These are phyloP conservation scores for Geranomyces michiganensis DNA, from an alignment of 192 early-diverging fungal species.

Conservation along the genomic window DNA sequence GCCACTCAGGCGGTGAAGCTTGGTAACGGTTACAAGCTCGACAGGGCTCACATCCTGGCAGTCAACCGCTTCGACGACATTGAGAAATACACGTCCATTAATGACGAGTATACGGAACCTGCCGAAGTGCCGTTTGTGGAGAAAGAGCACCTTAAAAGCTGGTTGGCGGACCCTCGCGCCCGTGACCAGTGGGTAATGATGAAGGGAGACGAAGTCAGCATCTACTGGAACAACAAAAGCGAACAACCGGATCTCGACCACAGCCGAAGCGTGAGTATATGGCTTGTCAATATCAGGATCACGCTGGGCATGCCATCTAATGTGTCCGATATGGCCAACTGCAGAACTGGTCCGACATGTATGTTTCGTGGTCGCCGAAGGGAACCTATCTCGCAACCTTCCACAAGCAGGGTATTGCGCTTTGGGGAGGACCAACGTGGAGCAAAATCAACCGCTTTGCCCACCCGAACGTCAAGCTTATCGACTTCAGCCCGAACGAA, in stretches of 20 bases:
- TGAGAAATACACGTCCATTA: slow-evolving; percentile 74
- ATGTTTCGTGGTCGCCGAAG: slow-evolving; percentile 91
- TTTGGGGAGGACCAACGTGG: slow-evolving; percentile 96
- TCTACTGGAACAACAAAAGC: slow-evolving; percentile 90
- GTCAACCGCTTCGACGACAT: slow-evolving; percentile 94
- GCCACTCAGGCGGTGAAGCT: slow-evolving; percentile 77
- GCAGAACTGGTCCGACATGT: slow-evolving; percentile 93
- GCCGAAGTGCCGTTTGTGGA: slow-evolving; percentile 64
- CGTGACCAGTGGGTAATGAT: slow-evolving; percentile 94
- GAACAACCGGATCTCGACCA: slow-evolving; percentile 80
- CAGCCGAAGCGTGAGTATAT: slow-evolving; percentile 43
- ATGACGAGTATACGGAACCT: slow-evolving; percentile 78
- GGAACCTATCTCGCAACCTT: slow-evolving; percentile 93
- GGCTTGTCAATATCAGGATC: too few relatives aligned
- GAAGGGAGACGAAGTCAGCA: slow-evolving; percentile 77
- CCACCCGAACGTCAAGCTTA: slow-evolving; percentile 86
- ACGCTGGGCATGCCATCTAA: too few relatives aligned
- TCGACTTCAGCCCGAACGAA: slow-evolving; percentile 95
- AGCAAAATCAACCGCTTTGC: slow-evolving; percentile 88
- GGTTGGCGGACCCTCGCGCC: slow-evolving; percentile 80
- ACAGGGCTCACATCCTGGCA: slow-evolving; percentile 76
- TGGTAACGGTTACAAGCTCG: slow-evolving; percentile 77
- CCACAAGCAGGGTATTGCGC: slow-evolving; percentile 89
- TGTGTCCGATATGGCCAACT: too few relatives aligned
- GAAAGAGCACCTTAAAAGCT: slow-evolving; percentile 87